Percentiles rank a stretch among this genome's conserved stretches.
phyloP scores from a whole-genome alignment of 345 rosid species.

The Geranium brycei region DNA sequence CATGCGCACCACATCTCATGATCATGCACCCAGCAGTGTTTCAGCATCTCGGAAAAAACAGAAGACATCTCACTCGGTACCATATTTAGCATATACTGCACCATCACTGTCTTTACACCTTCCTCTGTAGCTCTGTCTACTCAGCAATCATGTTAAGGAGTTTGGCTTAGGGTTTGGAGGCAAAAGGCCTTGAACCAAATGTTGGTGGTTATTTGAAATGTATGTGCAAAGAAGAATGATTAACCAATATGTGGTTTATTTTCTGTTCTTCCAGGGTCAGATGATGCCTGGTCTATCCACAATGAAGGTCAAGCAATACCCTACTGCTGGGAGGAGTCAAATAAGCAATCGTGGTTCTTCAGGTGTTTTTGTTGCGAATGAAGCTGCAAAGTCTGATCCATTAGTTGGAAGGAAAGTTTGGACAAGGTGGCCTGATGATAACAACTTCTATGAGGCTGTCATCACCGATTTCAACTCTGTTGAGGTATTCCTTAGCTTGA shows the following conservation, averaged over 20 bases:
- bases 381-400: constrained; percentile 38
- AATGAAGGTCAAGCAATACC: constrained; percentile 40
- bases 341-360: constrained; percentile 34
- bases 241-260: constrained; percentile 2
- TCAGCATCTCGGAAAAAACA: constrained; percentile 81
- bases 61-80: constrained; percentile 57
- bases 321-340: constrained; percentile 44
- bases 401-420: constrained; percentile 80
- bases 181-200: constrained; percentile 1
- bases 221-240: constrained; percentile 1
- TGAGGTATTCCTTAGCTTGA: constrained; percentile 35
- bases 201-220: constrained; percentile 5
- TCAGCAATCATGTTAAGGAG: constrained; percentile 6
- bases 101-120: constrained; percentile 6
- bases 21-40: constrained; percentile 54
- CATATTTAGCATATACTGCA: constrained; percentile 13
- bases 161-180: constrained; percentile 2
- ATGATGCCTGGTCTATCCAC: constrained; percentile 25
- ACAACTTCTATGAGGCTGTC: constrained; percentile 80
- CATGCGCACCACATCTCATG: constrained; percentile 40
- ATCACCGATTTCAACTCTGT: constrained; percentile 65
- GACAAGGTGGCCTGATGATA: constrained; percentile 98
- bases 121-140: constrained; percentile 4
- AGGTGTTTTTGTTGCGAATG: constrained; percentile 38
- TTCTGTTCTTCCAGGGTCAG: constrained; percentile 22